Evolutionary conservation across 2,329 filamentous ascomycete genomes (phyloP).

Genomic region (Parastagonospora nodorum): DNA sequence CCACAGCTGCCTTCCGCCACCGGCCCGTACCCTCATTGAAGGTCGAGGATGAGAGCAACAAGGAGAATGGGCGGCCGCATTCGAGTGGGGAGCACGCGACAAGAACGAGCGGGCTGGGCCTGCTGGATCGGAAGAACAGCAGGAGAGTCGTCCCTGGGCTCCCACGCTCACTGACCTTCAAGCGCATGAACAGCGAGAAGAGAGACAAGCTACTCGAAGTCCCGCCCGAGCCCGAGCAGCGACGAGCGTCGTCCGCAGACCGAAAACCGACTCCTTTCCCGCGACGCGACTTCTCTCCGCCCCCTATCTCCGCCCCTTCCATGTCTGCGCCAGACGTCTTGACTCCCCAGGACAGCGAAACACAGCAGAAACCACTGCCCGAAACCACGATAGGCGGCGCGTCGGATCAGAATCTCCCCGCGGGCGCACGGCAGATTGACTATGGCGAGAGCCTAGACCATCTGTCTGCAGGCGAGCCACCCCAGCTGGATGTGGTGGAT

Average conservation of each 20-base stretch:
- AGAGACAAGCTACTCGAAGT: slow-evolving; percentile 73
- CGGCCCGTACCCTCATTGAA: slow-evolving; percentile 1
- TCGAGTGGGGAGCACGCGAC: slow-evolving; percentile 35
- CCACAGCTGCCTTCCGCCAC: slow-evolving; percentile 6
- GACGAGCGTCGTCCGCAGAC: slow-evolving; percentile 74
- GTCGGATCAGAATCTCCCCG: slow-evolving; percentile 26
- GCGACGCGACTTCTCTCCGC: slow-evolving; percentile 52
- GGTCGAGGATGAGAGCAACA: slow-evolving; percentile 14
- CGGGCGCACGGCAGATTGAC: slow-evolving; percentile 41
- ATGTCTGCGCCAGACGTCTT: slow-evolving; percentile 48
- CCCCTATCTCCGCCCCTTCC: slow-evolving; percentile 42
- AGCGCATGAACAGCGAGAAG: slow-evolving; percentile 80
- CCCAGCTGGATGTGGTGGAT: slow-evolving; percentile 34
- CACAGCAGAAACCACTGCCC: slow-evolving; percentile 23
- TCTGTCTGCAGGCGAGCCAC: slow-evolving; percentile 23
- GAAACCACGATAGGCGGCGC: slow-evolving; percentile 39
- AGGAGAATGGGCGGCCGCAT: slow-evolving; percentile 42
- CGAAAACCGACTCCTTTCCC: slow-evolving; percentile 66
- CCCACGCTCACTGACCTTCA: slow-evolving; percentile 78
- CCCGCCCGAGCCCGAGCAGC: slow-evolving; percentile 66
- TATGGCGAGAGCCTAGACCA: slow-evolving; percentile 35
- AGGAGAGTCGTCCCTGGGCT: slow-evolving; percentile 76
- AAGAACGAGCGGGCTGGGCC: slow-evolving; percentile 23
- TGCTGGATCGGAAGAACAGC: slow-evolving; percentile 37
- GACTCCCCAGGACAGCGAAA: slow-evolving; percentile 34